Percentiles rank a stretch among this genome's conserved stretches.
Conservation (phyloP, 768 basidiomycete species). For the Rhizopogon sp. region DNA sequence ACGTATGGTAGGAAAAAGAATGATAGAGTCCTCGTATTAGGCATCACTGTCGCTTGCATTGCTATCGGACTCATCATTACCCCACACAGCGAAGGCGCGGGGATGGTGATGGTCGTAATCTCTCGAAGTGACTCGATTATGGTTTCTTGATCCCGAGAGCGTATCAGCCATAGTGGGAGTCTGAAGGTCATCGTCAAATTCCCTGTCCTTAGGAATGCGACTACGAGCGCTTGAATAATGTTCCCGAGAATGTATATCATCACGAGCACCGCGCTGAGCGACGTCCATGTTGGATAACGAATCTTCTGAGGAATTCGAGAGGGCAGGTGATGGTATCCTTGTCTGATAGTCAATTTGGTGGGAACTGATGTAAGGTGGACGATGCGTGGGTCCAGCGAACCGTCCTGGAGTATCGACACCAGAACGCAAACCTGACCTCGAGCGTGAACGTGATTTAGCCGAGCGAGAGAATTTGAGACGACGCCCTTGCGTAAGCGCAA, state of each 20-base stretch:
- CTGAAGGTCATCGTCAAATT: conserved; percentile 50
- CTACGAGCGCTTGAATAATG: conserved; percentile 40
- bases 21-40: conserved; percentile 10
- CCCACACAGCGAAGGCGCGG: conserved; percentile 80
- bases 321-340: conserved; percentile 25
- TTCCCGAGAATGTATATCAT: conserved; percentile 42
- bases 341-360: conserved; percentile 6
- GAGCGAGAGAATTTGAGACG: conserved; percentile 22
- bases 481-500: conserved; percentile 26
- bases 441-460: conserved; percentile 28
- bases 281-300: conserved; percentile 28
- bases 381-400: conserved; percentile 48
- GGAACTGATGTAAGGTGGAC: conserved; percentile 32
- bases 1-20: background rate
- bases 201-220: conserved; percentile 57
- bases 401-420: conserved; percentile 64
- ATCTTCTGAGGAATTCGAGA: conserved; percentile 36
- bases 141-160: conserved; percentile 8
- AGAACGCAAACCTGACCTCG: conserved; percentile 38
- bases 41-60: conserved; percentile 70
- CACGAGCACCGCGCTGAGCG: conserved; percentile 44
- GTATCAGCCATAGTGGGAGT: conserved; percentile 55
- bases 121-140: conserved; percentile 9
- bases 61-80: conserved; percentile 85
- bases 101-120: conserved; percentile 27